Base-by-base conservation (phyloP, 1,284 basidiomycete species). In the Ustilago sp. region DNA sequence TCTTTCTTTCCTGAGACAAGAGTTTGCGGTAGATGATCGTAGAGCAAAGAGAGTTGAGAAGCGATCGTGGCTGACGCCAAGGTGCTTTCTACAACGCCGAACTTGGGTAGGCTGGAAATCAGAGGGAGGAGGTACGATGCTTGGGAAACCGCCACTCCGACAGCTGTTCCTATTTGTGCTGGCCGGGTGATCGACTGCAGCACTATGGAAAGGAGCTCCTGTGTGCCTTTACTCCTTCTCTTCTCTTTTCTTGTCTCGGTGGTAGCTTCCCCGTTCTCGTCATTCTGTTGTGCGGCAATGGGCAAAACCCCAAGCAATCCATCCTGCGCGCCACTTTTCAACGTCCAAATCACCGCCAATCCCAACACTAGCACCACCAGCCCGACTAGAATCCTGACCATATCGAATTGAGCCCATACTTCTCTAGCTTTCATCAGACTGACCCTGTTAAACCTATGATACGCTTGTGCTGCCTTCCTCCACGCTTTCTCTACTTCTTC, bases 341-440 rank as follows among this genome's bases (percentile, higher is more conserved):
- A 35, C 45, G 71, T 54, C 67, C 60, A 70, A 8, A 41, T 61
- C 11, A 35, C 45, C 17, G 15, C 64, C 53, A 77, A 28, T 38
- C 54, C 63, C 47, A 70, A 17, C n/a, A 76, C 80, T 28, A 90
- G 86, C 36, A 89, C 82, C 15, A 77, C 55, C 4, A 89, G 63
- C 7, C 90, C 96, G 23, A 92, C 87, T 3, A 86, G 86, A 88
- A 99, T 98, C 12, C 93, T 88, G 0, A 89, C 82, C 4, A 92
- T 88, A 74, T 95, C 93, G 88, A 99, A 99, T 82, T 93, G 93
- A 0, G 97, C 96, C 97, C 97, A 99, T 59, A 98, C 91, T 28
- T 90, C 87, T 8, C 94, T 91, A 78, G 95, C 95, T 3, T 89
- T 89, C 0, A 88, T 87, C 39, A 97, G 88, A 3, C 93, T 91